Base-by-base conservation (phyloP, 2,329 filamentous ascomycete species). In the Talaromyces sp. region DNA sequence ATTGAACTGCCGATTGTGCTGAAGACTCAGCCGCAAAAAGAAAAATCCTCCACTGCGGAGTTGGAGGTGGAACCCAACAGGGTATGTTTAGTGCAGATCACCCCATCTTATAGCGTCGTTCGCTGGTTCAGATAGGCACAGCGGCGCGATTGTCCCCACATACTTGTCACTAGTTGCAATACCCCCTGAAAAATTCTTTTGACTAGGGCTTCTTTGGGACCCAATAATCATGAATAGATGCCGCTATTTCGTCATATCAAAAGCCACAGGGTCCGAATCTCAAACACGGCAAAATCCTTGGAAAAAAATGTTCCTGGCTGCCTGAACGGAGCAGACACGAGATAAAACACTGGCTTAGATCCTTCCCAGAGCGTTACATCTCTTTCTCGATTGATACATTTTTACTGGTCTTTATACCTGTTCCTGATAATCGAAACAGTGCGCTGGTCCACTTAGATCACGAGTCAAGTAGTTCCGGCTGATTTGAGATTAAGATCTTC, bases 31-130 rank as follows among this genome's bases (percentile, higher is more conserved):
- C 44, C n/a, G 32, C 24, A 39, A 8, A 11, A n/a, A 8, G 32
- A n/a, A 39, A 8, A 11, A n/a, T 11, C n/a, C 19, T 20, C n/a
- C 30, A 46, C 32, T 8, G 32, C 32, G 19, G 30, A 46, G 43
- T 22, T 5, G 17, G 9, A 30, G 33, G 32, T 36, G 44, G 20
- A 47, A 19, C 33, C 44, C 2, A 29, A 37, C 20, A 16, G 11
- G 44, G 17, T 19, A 33, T 45, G 17, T 24, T 14, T 35, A 45
- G 42, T 45, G 42, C 42, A 33, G 42, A 45, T 45, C 42, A 33
- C 17, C 24, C 9, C 27, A 43, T 43, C 41, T 19, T 14, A 30
- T 33, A 45, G 29, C 16, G 27, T 17, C 8, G 16, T 32, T 5
- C n/a, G 16, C n/a, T 32, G n/a, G 27, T 33, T 44, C 9, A 11